Evolutionary conservation across 352 stramenopile genomes (phyloP).

Genomic region (Globisporangium apiculatum): DNA sequence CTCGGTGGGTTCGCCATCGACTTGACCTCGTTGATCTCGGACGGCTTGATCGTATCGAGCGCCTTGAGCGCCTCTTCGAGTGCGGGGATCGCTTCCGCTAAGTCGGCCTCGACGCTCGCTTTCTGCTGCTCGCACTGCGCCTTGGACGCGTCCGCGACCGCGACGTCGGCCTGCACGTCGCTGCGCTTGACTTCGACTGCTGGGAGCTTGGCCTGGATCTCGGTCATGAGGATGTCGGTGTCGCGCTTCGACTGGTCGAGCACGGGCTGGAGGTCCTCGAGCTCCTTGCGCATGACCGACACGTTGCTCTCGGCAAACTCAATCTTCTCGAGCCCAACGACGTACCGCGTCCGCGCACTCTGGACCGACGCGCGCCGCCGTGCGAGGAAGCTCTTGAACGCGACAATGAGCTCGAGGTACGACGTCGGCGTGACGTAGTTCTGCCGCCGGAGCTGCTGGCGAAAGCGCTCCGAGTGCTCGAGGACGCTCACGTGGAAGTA

Average conservation of each 20-base stretch:
- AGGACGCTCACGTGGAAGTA: constrained; percentile 90
- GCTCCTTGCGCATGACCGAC: constrained; percentile 91
- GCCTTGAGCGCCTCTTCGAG: constrained; percentile 91
- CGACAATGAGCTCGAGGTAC: constrained; percentile 93
- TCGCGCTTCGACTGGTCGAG: constrained; percentile 89
- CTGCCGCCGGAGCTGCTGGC: constrained; percentile 74
- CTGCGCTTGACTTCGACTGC: constrained; percentile 74
- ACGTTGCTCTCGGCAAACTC: constrained; percentile 91
- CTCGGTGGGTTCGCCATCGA: constrained; percentile 89
- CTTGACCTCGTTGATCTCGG: constrained; percentile 93
- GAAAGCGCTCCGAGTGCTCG: constrained; percentile 80
- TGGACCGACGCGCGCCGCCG: constrained; percentile 81
- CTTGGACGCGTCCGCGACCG: constrained; percentile 78
- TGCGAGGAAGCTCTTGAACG: constrained; percentile 89
- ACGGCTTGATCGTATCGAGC: constrained; percentile 89
- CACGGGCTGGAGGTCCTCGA: constrained; percentile 92
- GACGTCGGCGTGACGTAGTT: constrained; percentile 96
- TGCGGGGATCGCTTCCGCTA: constrained; percentile 91
- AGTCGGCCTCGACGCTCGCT: constrained; percentile 78
- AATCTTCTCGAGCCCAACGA: constrained; percentile 91
- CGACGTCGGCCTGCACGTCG: constrained; percentile 77
- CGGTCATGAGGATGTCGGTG: constrained; percentile 90
- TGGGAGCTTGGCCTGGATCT: constrained; percentile 91
- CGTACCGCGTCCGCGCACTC: constrained; percentile 79
- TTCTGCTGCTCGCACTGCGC: constrained; percentile 88